Percentiles rank a stretch among this genome's conserved stretches.
These are phyloP conservation scores for Emiliania huxleyi DNA, from an alignment of 78 protist genomes.

Conservation along the genomic window DNA sequence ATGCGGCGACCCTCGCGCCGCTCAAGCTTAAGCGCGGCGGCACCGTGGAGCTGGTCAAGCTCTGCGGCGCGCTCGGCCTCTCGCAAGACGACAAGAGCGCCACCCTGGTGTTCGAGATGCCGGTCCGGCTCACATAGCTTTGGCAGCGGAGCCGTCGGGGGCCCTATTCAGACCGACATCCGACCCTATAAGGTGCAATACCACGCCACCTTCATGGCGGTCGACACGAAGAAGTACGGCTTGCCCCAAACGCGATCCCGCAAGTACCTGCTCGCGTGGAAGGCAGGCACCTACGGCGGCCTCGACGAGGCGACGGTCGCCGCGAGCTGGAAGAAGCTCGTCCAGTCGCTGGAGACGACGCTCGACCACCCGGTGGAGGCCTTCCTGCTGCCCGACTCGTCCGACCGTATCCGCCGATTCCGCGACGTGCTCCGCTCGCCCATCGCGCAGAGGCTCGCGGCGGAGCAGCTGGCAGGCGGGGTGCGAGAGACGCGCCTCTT, in stretches of 20 bases:
- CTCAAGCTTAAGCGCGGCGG: background rate
- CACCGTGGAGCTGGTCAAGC: background rate
- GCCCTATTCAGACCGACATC: too few species aligned
- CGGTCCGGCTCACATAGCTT: too few species aligned
- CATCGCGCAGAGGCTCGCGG: background rate
- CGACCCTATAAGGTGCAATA: too few species aligned
- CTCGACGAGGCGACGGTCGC: background rate
- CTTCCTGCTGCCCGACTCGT: background rate
- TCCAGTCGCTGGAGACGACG: background rate
- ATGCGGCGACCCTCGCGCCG: background rate
- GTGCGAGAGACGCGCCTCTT: too few species aligned
- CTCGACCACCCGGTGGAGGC: background rate
- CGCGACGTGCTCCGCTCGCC: background rate
- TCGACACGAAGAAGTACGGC: background rate
- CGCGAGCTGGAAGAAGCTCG: background rate
- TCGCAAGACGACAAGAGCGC: background rate
- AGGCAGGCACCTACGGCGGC: background rate
- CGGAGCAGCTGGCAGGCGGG: too few species aligned
- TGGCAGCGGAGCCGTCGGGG: too few species aligned
- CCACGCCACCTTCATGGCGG: background rate
- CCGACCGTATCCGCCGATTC: background rate
- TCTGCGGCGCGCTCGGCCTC: background rate
- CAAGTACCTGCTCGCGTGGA: background rate
- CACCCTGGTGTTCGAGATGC: background rate
- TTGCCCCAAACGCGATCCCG: background rate